Conservation (phyloP, 108 stramenopile genomes). For the Fragilaria crotonensis region DNA sequence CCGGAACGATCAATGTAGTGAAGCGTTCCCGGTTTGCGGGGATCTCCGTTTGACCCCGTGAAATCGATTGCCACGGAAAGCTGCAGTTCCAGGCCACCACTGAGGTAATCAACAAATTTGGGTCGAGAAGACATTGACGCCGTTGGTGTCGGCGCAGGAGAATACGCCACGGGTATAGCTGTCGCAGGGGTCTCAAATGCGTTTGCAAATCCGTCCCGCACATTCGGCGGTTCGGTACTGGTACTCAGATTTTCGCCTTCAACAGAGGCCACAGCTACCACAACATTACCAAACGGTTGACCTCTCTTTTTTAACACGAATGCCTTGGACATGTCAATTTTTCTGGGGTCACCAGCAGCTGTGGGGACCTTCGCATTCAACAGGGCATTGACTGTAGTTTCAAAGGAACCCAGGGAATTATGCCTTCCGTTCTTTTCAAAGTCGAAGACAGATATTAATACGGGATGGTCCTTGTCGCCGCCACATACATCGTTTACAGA, state of each 20-base stretch:
- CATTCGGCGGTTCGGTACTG: too few relatives aligned
- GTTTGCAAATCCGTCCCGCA: too few relatives aligned
- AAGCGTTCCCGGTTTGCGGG: conserved; percentile 65
- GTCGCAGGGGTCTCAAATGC: too few relatives aligned
- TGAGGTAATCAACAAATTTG: conserved; percentile 61
- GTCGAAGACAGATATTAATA: conserved; percentile 59
- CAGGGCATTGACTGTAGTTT: conserved; percentile 50
- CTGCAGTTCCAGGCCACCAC: conserved; percentile 57
- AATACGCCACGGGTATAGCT: neutral
- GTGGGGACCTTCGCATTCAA: conserved; percentile 1
- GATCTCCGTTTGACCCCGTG: conserved; percentile 87
- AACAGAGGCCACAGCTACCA: conserved; percentile 10
- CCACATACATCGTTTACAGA: conserved; percentile 46
- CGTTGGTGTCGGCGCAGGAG: neutral
- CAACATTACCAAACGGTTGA: conserved; percentile 6
- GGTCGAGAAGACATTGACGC: conserved; percentile 15
- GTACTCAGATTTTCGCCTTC: neutral
- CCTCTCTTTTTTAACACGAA: neutral
- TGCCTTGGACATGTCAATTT: conserved; percentile 11
- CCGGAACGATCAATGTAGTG: conserved; percentile 62
- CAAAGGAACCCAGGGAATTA: conserved; percentile 53
- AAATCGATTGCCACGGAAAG: conserved; percentile 85
- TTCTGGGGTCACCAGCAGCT: conserved; percentile 2
- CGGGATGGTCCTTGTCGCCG: conserved; percentile 35
- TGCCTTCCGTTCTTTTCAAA: conserved; percentile 64